Evolutionary conservation across 805 yeast genomes (phyloP).

Genomic region (Hanseniaspora osmophila): DNA sequence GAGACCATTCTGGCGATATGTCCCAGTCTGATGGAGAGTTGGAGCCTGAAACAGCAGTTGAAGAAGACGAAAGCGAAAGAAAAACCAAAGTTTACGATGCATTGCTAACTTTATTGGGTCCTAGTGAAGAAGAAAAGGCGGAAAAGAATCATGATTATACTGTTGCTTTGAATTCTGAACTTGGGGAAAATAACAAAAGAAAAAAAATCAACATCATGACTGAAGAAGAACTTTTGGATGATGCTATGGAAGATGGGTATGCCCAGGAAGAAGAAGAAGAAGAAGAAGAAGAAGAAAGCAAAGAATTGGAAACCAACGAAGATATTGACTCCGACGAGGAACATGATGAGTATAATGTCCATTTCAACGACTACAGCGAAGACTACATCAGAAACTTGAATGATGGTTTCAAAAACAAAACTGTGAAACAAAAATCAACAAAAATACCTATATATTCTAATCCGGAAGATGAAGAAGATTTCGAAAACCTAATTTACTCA

Average conservation of each 20-base stretch:
- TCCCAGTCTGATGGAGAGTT: slow-evolving; percentile 5
- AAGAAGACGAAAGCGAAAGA: slow-evolving; percentile 7
- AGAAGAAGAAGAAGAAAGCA: slow-evolving; percentile 2
- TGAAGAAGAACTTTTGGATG: slow-evolving; percentile 16
- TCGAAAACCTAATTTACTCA: slow-evolving; percentile 11
- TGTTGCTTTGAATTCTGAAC: too few relatives aligned
- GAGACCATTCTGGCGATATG: background rate
- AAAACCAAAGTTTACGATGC: slow-evolving; percentile 49
- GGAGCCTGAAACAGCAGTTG: slow-evolving; percentile 4
- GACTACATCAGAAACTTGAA: slow-evolving; percentile 25
- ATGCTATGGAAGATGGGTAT: slow-evolving; percentile 8
- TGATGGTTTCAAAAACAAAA: slow-evolving; percentile 18
- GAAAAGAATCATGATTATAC: slow-evolving; percentile 7
- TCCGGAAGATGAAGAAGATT: slow-evolving; percentile 1
- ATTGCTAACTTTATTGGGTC: slow-evolving; percentile 42
- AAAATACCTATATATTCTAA: slow-evolving; percentile 9
- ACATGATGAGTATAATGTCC: slow-evolving; percentile 57
- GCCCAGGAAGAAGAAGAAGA: slow-evolving; percentile 9
- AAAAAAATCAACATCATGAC: slow-evolving; percentile 16
- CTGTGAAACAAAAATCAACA: slow-evolving; percentile 16
- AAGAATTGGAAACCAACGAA: slow-evolving; percentile 18
- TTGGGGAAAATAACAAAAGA: slow-evolving; percentile 9
- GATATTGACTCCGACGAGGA: slow-evolving; percentile 19
- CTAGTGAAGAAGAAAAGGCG: slow-evolving; percentile 27
- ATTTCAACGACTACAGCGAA: slow-evolving; percentile 42